Percentiles rank a stretch among this genome's conserved stretches.
These are phyloP conservation scores for Diplosphaera chodatii DNA, from an alignment of 139 green algal genomes.

Conservation along the genomic window DNA sequence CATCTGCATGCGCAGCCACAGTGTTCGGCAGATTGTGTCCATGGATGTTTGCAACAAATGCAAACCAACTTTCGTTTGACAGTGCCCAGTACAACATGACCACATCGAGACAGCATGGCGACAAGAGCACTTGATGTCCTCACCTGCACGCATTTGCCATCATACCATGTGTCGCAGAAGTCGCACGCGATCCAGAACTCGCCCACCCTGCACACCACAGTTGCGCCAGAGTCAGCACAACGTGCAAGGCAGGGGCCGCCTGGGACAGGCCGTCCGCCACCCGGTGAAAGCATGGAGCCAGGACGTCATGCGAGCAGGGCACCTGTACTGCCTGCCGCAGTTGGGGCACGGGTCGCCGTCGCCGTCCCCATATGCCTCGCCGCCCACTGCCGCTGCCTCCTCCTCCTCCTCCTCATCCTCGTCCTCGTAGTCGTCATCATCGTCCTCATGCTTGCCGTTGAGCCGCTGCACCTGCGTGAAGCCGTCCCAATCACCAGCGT, in stretches of 20 bases:
- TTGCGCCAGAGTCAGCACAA: neutral
- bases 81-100: too few relatives aligned
- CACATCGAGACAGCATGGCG: too few relatives aligned
- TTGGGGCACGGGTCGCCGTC: conserved; percentile 70
- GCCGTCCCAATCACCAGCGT: too few relatives aligned
- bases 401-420: conserved; percentile 1
- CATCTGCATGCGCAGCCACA: conserved; percentile 47
- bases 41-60: too few relatives aligned
- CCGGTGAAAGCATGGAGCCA: too few relatives aligned
- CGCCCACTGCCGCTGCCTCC: neutral
- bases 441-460: conserved; percentile 11
- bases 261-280: too few relatives aligned
- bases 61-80: too few relatives aligned
- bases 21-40: too few relatives aligned
- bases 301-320: too few relatives aligned
- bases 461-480: neutral
- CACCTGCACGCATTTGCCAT: conserved; percentile 54
- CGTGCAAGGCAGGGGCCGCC: too few relatives aligned
- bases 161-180: conserved; percentile 67
- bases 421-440: conserved; percentile 16
- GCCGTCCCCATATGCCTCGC: conserved; percentile 37
- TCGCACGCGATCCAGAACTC: conserved; percentile 82
- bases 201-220: conserved; percentile 36
- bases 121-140: too few relatives aligned
- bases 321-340: conserved; percentile 58